These are phyloP conservation scores for Austropuccinia psidii DNA, from an alignment of 1,284 basidiomycete species.

Conservation along the genomic window DNA sequence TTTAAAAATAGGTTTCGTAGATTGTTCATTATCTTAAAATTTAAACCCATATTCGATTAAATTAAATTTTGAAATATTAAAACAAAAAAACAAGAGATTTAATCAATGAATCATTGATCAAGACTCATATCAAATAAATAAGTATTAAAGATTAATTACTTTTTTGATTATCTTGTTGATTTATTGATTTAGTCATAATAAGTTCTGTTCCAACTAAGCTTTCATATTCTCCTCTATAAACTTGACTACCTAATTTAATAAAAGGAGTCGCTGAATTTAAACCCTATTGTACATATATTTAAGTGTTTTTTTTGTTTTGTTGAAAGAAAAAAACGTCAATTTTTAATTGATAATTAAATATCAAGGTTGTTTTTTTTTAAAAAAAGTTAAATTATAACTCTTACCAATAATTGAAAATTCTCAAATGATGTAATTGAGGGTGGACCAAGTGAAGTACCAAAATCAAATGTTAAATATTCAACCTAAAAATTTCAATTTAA, in stretches of 20 bases:
- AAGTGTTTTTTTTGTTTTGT: not conserved
- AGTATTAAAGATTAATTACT: not conserved
- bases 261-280: slow-evolving; percentile 17
- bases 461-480: slow-evolving; percentile 30
- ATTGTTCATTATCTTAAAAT: not conserved
- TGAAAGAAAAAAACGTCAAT: no score
- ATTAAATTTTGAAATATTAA: not conserved
- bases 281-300: not conserved
- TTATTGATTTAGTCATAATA: slow-evolving; percentile 1
- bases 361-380: not conserved
- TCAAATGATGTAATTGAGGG: slow-evolving; percentile 7
- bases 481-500: not conserved
- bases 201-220: slow-evolving; percentile 25
- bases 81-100: not conserved
- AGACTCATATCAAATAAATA: not conserved
- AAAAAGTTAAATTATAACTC: not conserved
- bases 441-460: slow-evolving; percentile 16
- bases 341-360: not conserved
- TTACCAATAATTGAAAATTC: slow-evolving; percentile 31
- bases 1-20: slow-evolving; percentile 7
- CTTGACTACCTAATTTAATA: slow-evolving; percentile 26
- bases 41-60: not conserved
- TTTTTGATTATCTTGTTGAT: not conserved
- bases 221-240: slow-evolving; percentile 30
- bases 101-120: not conserved